Percentiles rank a stretch among this genome's conserved stretches.
phyloP scores from a whole-genome alignment of 2,329 filamentous ascomycete species.

The Penicillium sclerotiorum region DNA sequence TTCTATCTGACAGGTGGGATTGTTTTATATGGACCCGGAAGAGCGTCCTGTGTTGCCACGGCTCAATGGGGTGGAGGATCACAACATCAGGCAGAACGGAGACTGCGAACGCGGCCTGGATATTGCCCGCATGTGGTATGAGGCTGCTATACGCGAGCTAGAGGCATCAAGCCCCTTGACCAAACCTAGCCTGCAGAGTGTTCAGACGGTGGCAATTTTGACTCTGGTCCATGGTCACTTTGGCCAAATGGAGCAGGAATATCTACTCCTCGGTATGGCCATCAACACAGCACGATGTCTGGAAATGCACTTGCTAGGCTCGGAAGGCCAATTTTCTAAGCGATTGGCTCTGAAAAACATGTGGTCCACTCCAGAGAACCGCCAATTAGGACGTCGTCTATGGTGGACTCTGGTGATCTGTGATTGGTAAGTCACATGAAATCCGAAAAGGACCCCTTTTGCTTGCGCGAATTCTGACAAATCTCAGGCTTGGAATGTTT shows the following conservation, averaged over 20 bases:
- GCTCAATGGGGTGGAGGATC: not conserved
- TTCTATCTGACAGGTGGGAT: slow-evolving; percentile 2
- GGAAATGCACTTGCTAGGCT: slow-evolving; percentile 10
- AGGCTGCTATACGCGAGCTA: slow-evolving; percentile 2
- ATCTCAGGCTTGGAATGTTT: slow-evolving; percentile 7
- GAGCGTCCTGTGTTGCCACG: not conserved
- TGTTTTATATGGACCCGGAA: slow-evolving; percentile 7
- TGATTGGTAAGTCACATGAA: slow-evolving; percentile 9
- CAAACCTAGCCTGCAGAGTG: slow-evolving; percentile 1
- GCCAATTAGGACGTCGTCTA: slow-evolving; percentile 10
- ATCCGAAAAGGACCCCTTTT: not conserved
- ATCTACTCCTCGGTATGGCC: slow-evolving; percentile 9
- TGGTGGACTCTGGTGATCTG: slow-evolving; percentile 15
- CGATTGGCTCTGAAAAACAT: not conserved
- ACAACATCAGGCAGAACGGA: not conserved
- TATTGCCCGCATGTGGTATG: slow-evolving; percentile 3
- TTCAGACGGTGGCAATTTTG: not conserved
- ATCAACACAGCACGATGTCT: slow-evolving; percentile 7
- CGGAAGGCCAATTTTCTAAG: slow-evolving; percentile 3
- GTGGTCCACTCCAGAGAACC: slow-evolving; percentile 4
- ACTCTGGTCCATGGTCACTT: slow-evolving; percentile 5
- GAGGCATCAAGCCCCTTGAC: slow-evolving; percentile 7
- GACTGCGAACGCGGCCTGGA: not conserved
- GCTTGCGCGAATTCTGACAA: no score
- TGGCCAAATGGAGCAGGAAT: slow-evolving; percentile 12